Evolutionary conservation across 352 stramenopile species (phyloP), one percentile per base, ranked within the genome.

Genomic region (Phytophthora sansomeana): DNA sequence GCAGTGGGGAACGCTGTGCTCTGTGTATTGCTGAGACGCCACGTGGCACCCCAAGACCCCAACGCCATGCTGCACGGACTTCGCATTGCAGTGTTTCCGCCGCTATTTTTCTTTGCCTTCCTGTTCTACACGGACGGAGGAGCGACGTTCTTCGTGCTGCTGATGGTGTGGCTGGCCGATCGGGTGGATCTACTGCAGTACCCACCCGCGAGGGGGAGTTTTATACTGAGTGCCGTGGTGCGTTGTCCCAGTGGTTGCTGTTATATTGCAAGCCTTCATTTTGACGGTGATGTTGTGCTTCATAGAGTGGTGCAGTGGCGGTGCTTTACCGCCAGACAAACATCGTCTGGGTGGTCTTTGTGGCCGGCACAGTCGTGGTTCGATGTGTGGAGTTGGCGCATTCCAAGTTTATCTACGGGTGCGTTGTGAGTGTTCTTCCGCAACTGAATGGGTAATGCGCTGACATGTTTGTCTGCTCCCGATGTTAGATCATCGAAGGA

Each of bases 261-360:
- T 10, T n/a, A 17, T 16, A 14, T 26, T 24, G 19, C 13, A 19
- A 48, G 63, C 6, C n/a, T 38, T 59, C 56, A 7, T 14, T 26
- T 53, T 71, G 6, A 58, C 42, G 17, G 44, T 52, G n/a, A 43
- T 56, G 28, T 43, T 42, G 1, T 39, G 8, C 53, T 32, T 49
- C 14, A 4, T 61, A 96, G 87, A 82, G 78, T 55, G 89, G 90
- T 24, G 85, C 74, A 6, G 53, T 81, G 0, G 89, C 89, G 1
- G 86, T 98, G 33, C 51, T 96, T 19, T 95, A 97, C 41, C 89
- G 92, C 1, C 92, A 98, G 65, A 98, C 89, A 7, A 98, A 98
- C 48, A 94, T 96, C 42, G 60, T 97, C 3, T 98, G 92, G 92
- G 87, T 97, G 0, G 54, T 86, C 1, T 97, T 98, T 69, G 85